Percentiles rank a stretch among this genome's conserved stretches.
These are phyloP conservation scores for Russula foetens DNA, from an alignment of 768 basidiomycete species.

Conservation along the genomic window DNA sequence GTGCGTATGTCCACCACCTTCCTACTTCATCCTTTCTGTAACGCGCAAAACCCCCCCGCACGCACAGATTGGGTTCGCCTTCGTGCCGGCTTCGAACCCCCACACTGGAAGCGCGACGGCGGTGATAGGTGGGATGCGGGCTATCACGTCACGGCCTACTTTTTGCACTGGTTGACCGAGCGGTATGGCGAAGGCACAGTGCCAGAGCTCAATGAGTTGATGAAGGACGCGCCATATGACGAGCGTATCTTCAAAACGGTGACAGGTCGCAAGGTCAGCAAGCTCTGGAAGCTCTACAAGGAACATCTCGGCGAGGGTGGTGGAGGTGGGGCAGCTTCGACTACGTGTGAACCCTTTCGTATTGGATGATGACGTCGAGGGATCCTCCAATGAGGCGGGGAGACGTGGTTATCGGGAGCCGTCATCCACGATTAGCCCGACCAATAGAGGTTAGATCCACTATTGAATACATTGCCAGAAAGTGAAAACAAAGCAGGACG, in stretches of 20 bases:
- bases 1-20: constrained; percentile 29
- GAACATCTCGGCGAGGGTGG: constrained; percentile 27
- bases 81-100: constrained; percentile 47
- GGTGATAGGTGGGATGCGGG: constrained; percentile 63
- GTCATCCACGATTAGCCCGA: background rate
- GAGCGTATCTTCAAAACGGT: constrained; percentile 44
- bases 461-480: constrained; percentile 7
- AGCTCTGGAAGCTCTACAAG: constrained; percentile 54
- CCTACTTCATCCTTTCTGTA: background rate
- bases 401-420: background rate
- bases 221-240: constrained; percentile 44
- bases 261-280: constrained; percentile 42
- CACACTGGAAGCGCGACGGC: constrained; percentile 55
- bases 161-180: constrained; percentile 59
- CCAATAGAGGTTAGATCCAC: constrained; percentile 10
- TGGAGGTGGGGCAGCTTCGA: background rate
- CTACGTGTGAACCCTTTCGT: background rate
- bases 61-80: constrained; percentile 62
- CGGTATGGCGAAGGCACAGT: constrained; percentile 47
- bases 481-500: background rate
- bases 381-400: background rate
- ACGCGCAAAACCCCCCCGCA: background rate
- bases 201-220: constrained; percentile 45
- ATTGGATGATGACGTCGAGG: background rate
- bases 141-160: constrained; percentile 66